These are phyloP conservation scores for Bryum argenteum DNA, from an alignment of 225 moss, liverwort and hornwort species.

Conservation along the genomic window DNA sequence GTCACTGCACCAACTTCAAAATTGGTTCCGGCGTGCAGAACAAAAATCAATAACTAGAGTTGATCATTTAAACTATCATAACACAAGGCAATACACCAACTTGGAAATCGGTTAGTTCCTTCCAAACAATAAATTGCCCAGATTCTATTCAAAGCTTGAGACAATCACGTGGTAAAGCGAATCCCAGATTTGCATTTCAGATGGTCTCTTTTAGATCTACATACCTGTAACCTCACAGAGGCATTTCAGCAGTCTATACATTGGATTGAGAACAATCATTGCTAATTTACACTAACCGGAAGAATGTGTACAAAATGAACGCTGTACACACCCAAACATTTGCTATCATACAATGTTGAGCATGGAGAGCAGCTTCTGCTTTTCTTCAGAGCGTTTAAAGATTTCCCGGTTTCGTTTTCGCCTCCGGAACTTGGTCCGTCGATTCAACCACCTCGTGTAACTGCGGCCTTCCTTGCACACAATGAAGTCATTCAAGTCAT, in stretches of 20 bases:
- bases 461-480: conserved; percentile 86
- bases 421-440: conserved; percentile 67
- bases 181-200: too few relatives aligned
- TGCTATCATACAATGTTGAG: conserved; percentile 58
- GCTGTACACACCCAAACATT: conserved; percentile 26
- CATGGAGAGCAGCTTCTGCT: conserved; percentile 64
- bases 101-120: too few relatives aligned
- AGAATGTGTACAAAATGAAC: conserved; percentile 20
- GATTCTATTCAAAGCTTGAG: too few relatives aligned
- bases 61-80: too few relatives aligned
- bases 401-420: conserved; percentile 64
- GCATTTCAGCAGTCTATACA: background rate
- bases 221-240: too few relatives aligned
- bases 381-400: conserved; percentile 70
- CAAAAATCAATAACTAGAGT: too few relatives aligned
- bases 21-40: too few relatives aligned
- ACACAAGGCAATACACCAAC: too few relatives aligned
- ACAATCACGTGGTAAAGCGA: too few relatives aligned
- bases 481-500: conserved; percentile 91
- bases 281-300: conserved; percentile 33
- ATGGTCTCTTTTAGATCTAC: too few relatives aligned
- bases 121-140: too few relatives aligned
- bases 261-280: conserved; percentile 6
- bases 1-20: too few relatives aligned
- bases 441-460: conserved; percentile 73